Conservation (phyloP, 805 yeast species). For the Lipomyces kockii region DNA sequence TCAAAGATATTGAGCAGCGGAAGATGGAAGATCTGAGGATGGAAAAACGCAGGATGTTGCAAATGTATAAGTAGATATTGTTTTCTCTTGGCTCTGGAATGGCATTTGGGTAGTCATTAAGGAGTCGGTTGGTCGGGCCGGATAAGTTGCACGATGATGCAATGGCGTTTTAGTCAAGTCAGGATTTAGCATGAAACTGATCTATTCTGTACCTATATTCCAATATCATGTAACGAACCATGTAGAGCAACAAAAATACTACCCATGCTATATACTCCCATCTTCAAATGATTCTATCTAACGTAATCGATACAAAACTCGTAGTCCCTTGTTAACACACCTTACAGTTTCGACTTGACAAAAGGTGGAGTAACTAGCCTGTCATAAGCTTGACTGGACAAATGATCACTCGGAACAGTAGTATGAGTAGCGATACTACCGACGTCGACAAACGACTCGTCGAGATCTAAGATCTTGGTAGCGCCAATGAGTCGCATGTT, state of each 20-base stretch:
- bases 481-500: conserved; percentile 83
- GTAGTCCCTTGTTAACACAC: not conserved
- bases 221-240: not conserved
- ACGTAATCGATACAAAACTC: not conserved
- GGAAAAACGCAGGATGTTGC: not conserved
- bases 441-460: conserved; percentile 64
- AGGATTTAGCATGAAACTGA: not conserved
- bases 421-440: conserved; percentile 50
- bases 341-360: conserved; percentile 44
- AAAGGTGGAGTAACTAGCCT: conserved; percentile 60
- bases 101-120: too few relatives aligned
- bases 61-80: not conserved
- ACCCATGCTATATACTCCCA: not conserved
- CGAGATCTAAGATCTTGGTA: conserved; percentile 60
- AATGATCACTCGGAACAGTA: conserved; percentile 57
- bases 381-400: conserved; percentile 61
- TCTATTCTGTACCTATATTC: not conserved
- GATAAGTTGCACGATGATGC: too few relatives aligned
- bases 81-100: too few relatives aligned
- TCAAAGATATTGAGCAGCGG: not conserved
- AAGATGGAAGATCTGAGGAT: not conserved
- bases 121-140: too few relatives aligned
- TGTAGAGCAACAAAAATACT: not conserved
- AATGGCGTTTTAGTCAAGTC: too few relatives aligned
- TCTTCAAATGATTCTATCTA: not conserved